Conservation (phyloP, 2,329 filamentous ascomycete species). For the Apiospora marii region DNA sequence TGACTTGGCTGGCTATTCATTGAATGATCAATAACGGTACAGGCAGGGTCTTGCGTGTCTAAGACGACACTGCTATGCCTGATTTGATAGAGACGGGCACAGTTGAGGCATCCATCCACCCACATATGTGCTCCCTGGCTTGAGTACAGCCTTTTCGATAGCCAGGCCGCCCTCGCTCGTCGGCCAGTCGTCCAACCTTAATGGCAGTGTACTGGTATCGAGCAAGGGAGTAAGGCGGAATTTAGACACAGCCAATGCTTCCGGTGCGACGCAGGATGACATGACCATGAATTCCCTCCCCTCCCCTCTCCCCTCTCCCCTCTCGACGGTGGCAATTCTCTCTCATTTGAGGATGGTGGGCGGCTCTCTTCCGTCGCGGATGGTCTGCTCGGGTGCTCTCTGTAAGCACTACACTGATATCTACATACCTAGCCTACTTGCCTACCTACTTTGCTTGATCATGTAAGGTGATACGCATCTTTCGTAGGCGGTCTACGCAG, state of each 20-base stretch:
- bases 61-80: neutral
- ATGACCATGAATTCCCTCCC: neutral
- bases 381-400: neutral
- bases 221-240: neutral
- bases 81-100: neutral
- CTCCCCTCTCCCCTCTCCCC: neutral
- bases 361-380: conserved; percentile 1
- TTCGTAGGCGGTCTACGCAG: neutral
- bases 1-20: neutral
- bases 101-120: neutral
- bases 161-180: neutral
- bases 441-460: neutral
- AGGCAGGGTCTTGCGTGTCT: neutral
- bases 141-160: neutral
- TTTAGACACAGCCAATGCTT: conserved; percentile 9
- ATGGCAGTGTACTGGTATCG: conserved; percentile 18
- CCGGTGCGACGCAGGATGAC: conserved; percentile 2
- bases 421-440: no score
- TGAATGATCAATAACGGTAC: no score
- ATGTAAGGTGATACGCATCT: conserved; percentile 2
- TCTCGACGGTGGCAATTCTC: neutral
- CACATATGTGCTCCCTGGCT: neutral
- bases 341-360: conserved; percentile 13
- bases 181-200: neutral
- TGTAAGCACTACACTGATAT: neutral